Conservation (phyloP, 805 yeast genomes). For the Millerozyma miso region DNA sequence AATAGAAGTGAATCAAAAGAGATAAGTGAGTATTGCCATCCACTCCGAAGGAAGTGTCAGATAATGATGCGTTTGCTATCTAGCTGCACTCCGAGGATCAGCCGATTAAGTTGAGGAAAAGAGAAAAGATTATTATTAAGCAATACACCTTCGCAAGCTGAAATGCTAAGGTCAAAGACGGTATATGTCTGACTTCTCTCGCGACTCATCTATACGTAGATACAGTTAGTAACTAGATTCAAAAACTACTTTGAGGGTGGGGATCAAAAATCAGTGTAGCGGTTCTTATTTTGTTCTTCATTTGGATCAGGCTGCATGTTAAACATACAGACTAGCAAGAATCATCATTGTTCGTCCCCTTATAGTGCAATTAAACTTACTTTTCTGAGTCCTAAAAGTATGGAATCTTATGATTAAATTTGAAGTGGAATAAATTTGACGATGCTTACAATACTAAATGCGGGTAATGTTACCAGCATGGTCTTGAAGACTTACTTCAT, state of each 20-base stretch:
- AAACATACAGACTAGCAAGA: slow-evolving; percentile 14
- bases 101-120: too few relatives aligned
- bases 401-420: too few relatives aligned
- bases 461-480: neutral
- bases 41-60: too few relatives aligned
- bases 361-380: neutral
- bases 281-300: slow-evolving; percentile 27
- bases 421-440: neutral
- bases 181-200: too few relatives aligned
- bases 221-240: too few relatives aligned
- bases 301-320: slow-evolving; percentile 4
- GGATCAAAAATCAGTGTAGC: slow-evolving; percentile 25
- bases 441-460: neutral
- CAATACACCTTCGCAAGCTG: too few relatives aligned
- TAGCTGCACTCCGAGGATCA: slow-evolving; percentile 1
- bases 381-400: neutral
- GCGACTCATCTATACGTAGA: too few relatives aligned
- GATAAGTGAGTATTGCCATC: too few relatives aligned
- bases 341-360: slow-evolving; percentile 15
- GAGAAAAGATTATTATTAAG: too few relatives aligned
- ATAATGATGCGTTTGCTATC: slow-evolving; percentile 1
- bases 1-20: too few relatives aligned
- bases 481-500: neutral
- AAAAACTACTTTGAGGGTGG: too few relatives aligned
- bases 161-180: too few relatives aligned